Evolutionary conservation across 1,284 basidiomycete genomes (phyloP).

Genomic region (Malassezia yamatoensis): DNA sequence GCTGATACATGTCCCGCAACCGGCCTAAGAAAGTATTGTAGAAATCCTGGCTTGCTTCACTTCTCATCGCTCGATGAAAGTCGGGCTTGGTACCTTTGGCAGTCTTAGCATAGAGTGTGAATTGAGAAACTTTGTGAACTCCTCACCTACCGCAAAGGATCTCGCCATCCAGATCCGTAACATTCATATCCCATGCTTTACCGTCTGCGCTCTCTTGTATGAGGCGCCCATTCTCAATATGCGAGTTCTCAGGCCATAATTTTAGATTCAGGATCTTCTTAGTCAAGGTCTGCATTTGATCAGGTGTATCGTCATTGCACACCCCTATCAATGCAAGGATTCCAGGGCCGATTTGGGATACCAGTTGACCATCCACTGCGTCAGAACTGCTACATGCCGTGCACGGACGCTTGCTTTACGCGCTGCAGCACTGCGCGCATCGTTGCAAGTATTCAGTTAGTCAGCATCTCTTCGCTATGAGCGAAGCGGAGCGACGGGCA

Average conservation of each 20-base stretch:
- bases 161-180: conserved; percentile 36
- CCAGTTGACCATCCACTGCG: conserved; percentile 35
- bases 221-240: not conserved
- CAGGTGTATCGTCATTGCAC: conserved; percentile 29
- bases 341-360: conserved; percentile 40
- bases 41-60: conserved; percentile 23
- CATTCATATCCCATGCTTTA: conserved; percentile 35
- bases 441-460: not conserved
- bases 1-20: conserved; percentile 23
- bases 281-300: conserved; percentile 26
- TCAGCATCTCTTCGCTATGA: conserved; percentile 3
- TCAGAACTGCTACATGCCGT: conserved; percentile 21
- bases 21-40: conserved; percentile 32
- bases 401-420: conserved; percentile 40
- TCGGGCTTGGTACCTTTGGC: conserved; percentile 44
- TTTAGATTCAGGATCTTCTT: conserved; percentile 34
- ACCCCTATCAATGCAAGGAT: conserved; percentile 42
- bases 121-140: conserved; percentile 32
- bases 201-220: conserved; percentile 21
- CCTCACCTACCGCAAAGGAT: conserved; percentile 28
- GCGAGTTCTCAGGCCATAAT: conserved; percentile 35
- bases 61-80: conserved; percentile 39
- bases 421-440: conserved; percentile 44
- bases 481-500: conserved; percentile 1
- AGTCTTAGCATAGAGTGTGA: conserved; percentile 39